Evolutionary conservation across 2,329 filamentous ascomycete species (phyloP), one percentile per base, ranked within the genome.

Genomic region (Ampelomyces quisqualis): DNA sequence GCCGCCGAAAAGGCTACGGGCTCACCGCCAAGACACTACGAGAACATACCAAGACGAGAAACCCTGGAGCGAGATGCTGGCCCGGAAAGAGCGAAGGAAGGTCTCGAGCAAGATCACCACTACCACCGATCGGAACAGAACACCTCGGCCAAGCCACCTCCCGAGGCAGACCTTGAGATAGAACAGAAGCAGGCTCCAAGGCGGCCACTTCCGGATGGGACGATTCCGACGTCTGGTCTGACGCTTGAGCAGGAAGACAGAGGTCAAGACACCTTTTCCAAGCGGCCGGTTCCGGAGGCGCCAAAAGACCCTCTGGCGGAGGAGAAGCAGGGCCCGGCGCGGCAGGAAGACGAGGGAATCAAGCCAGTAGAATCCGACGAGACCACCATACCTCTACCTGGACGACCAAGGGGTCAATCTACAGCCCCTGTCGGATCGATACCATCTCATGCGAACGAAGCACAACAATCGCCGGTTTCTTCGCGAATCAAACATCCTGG

Each of bases 401-500:
- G 48, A n/a, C 38, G 53, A 14, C 51, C 58, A 9, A 43, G 52
- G 4, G 51, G 62, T 14, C 52, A 65, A 21, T 68, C 72, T 19
- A 53, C 72, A n/a, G 66, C 71, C 43, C 62, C 76, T 35, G 67
- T 71, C 7, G 77, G 82, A 53, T 73, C 76, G 38, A 78, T 82
- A 43, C 79, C 80, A 11, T 70, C 71, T 3, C 65, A 68, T 23
- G 65, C 73, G 9, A 75, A 76, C 18, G 73, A 76, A 35, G 64
- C 72, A 15, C 67, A 73, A 34, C 60, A 60, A 3, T 51, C 55
- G 18, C 38, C 46, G 2, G 57, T 57, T 5, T 49, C 53, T 21
- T 47, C 51, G 1, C 42, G 48, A 14, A 47, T 56, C 2, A 46
- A 52, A 26, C 62, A 59, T 44, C 47, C 65, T 38, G 53, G 62